phyloP scores from a whole-genome alignment of 768 basidiomycete genomes.

The Strobilomyces echinocephalus region DNA sequence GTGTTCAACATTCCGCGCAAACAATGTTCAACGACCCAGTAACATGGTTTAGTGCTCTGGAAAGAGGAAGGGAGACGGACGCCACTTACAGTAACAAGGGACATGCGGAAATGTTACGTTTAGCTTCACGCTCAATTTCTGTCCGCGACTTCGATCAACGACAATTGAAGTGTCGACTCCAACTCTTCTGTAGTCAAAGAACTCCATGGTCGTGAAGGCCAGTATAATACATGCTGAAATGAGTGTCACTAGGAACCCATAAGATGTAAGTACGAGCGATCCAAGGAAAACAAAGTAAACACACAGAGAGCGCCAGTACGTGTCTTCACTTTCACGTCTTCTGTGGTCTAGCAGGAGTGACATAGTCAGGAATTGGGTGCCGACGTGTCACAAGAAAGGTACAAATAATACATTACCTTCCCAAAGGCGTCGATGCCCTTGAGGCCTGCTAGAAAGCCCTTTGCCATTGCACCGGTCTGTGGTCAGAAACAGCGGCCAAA shows the following conservation, averaged over 20 bases:
- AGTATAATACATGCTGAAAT: conserved; percentile 89
- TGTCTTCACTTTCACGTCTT: conserved; percentile 99
- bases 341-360: conserved; percentile 68
- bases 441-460: conserved; percentile 68
- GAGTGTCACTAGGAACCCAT: conserved; percentile 66
- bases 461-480: conserved; percentile 54
- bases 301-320: conserved; percentile 85
- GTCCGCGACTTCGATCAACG: conserved; percentile 92
- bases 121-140: conserved; percentile 86
- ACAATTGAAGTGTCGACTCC: conserved; percentile 86
- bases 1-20: not conserved
- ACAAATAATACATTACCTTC: conserved; percentile 56
- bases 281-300: conserved; percentile 26
- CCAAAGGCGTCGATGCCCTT: conserved; percentile 98
- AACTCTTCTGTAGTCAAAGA: conserved; percentile 88
- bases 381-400: conserved; percentile 6
- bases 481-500: conserved; percentile 16
- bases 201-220: conserved; percentile 88
- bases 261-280: conserved; percentile 7
- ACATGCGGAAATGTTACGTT: conserved; percentile 95
- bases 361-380: conserved; percentile 6
- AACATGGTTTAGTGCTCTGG: not conserved
- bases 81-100: conserved; percentile 87
- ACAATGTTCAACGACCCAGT: not conserved
- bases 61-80: no score